phyloP scores from a whole-genome alignment of 305 asterid genomes.

The Salvia sclarea region DNA sequence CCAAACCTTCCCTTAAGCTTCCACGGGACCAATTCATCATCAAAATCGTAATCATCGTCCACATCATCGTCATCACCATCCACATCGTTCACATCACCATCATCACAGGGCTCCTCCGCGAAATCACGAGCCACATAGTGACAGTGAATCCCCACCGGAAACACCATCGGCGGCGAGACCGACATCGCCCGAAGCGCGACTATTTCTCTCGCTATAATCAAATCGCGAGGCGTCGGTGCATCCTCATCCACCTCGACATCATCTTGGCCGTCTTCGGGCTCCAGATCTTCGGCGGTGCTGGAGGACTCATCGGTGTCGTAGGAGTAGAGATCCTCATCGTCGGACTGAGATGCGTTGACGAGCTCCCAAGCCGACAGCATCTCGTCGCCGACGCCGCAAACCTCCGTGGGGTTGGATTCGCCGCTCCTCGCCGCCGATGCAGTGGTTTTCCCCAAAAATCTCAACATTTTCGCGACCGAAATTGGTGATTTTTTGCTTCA shows the following conservation, averaged over 20 bases:
- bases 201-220: slow-evolving; percentile 17
- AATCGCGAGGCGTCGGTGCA: slow-evolving; percentile 16
- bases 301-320: slow-evolving; percentile 44
- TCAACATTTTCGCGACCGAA: slow-evolving; percentile 47
- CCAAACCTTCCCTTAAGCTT: slow-evolving; percentile 54
- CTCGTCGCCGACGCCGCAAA: slow-evolving; percentile 38
- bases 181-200: slow-evolving; percentile 36
- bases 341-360: slow-evolving; percentile 61
- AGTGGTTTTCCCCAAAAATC: slow-evolving; percentile 46
- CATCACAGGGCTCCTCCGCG: slow-evolving; percentile 5
- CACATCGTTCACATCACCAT: slow-evolving; percentile 8
- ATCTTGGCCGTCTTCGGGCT: slow-evolving; percentile 1
- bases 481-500: background rate
- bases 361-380: slow-evolving; percentile 74
- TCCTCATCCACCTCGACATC: slow-evolving; percentile 20
- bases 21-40: slow-evolving; percentile 75
- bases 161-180: slow-evolving; percentile 37
- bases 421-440: slow-evolving; percentile 31
- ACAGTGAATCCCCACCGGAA: slow-evolving; percentile 33
- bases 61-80: slow-evolving; percentile 25
- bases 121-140: slow-evolving; percentile 14
- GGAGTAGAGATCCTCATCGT: slow-evolving; percentile 52
- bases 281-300: slow-evolving; percentile 23
- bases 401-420: slow-evolving; percentile 41
- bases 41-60: slow-evolving; percentile 44